These are phyloP conservation scores for Paramyrothecium sp. DNA, from an alignment of 2,329 filamentous ascomycete genomes.

Conservation along the genomic window DNA sequence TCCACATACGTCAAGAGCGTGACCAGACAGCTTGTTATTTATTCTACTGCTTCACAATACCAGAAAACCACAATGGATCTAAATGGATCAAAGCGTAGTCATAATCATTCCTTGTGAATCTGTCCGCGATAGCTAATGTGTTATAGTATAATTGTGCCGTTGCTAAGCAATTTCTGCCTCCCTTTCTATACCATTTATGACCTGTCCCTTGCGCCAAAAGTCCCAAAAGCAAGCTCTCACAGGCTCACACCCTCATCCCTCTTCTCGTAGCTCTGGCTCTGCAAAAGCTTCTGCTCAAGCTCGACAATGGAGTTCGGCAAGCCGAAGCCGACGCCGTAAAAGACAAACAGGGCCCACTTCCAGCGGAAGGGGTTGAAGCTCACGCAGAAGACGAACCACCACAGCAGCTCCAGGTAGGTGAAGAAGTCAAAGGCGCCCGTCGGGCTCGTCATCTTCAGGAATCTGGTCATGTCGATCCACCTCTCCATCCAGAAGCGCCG, in stretches of 20 bases:
- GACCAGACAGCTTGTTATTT: not conserved
- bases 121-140: no score
- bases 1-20: not conserved
- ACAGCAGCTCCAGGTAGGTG: slow-evolving; percentile 80
- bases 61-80: no score
- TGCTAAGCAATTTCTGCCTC: no score
- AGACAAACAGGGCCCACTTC: slow-evolving; percentile 86
- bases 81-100: no score
- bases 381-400: slow-evolving; percentile 82
- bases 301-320: slow-evolving; percentile 67
- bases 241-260: slow-evolving; percentile 17
- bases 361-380: slow-evolving; percentile 81
- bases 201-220: not conserved
- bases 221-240: slow-evolving; percentile 1
- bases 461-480: slow-evolving; percentile 82
- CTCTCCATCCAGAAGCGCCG: slow-evolving; percentile 73
- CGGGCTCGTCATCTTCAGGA: slow-evolving; percentile 68
- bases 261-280: slow-evolving; percentile 40
- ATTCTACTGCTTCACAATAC: no score
- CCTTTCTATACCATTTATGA: not conserved
- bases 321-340: slow-evolving; percentile 68
- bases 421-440: slow-evolving; percentile 85
- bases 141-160: no score
- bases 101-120: no score
- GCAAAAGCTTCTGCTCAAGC: slow-evolving; percentile 61